Conservation (phyloP, 345 rosid species). For the Punica granatum region DNA sequence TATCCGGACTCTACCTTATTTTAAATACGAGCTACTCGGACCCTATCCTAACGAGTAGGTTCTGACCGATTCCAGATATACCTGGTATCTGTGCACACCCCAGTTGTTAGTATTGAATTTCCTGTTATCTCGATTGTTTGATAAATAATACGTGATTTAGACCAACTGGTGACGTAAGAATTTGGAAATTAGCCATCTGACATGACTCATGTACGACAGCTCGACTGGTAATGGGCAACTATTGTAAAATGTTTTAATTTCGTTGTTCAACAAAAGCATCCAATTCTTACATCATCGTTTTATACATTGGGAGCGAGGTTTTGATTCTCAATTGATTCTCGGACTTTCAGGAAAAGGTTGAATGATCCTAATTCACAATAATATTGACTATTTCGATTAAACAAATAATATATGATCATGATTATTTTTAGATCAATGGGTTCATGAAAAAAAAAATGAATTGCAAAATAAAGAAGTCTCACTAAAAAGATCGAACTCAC, state of each 20-base stretch:
- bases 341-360: background rate
- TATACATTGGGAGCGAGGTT: background rate
- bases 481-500: no score
- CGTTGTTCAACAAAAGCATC: background rate
- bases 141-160: background rate
- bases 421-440: no score
- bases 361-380: no score
- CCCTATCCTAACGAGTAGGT: no score
- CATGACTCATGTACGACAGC: background rate
- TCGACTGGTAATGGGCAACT: background rate
- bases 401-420: no score
- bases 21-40: no score
- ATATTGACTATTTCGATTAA: no score
- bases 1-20: no score
- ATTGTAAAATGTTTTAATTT: background rate
- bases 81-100: no score
- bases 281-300: background rate
- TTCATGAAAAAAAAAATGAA: no score
- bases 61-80: no score
- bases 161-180: background rate
- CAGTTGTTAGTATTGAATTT: background rate
- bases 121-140: background rate
- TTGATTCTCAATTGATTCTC: background rate
- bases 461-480: no score
- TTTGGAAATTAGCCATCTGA: background rate